A percentile compares a stretch with the other conserved stretches of the same genome.
These are phyloP conservation scores for Sarocladiaceae sp. DNA, from an alignment of 2,329 filamentous ascomycete species.

Conservation along the genomic window DNA sequence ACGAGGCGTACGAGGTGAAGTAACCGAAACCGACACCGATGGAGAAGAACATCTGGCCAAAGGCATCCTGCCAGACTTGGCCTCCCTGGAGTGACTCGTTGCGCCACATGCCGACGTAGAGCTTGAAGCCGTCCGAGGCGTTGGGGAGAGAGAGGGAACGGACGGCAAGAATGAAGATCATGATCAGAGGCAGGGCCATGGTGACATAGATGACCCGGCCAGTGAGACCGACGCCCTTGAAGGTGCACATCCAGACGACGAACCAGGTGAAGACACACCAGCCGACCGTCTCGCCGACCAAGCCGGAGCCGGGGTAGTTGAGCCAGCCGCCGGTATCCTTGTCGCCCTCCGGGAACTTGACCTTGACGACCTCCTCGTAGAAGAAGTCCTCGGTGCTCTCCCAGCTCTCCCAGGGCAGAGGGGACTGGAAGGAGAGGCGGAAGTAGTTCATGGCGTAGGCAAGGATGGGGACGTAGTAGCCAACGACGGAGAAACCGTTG, in stretches of 20 bases:
- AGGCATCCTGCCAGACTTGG: slow-evolving; percentile 44
- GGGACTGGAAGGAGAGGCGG: slow-evolving; percentile 42
- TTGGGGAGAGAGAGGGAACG: slow-evolving; percentile 44
- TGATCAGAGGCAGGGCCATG: slow-evolving; percentile 48
- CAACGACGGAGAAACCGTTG: slow-evolving; percentile 41
- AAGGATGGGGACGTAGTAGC: slow-evolving; percentile 49
- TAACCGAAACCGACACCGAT: slow-evolving; percentile 53
- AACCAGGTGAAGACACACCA: slow-evolving; percentile 52
- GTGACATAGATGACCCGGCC: slow-evolving; percentile 51
- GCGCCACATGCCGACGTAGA: slow-evolving; percentile 33
- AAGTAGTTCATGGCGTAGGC: slow-evolving; percentile 53
- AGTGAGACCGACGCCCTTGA: slow-evolving; percentile 47
- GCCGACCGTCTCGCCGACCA: slow-evolving; percentile 46
- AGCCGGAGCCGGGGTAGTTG: slow-evolving; percentile 31
- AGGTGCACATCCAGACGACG: slow-evolving; percentile 50
- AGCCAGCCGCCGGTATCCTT: background rate
- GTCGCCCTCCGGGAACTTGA: background rate
- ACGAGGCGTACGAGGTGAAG: slow-evolving; percentile 52
- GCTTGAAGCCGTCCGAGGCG: slow-evolving; percentile 39
- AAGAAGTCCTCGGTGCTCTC: slow-evolving; percentile 13
- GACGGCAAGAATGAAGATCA: slow-evolving; percentile 44
- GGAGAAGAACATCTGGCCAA: slow-evolving; percentile 35
- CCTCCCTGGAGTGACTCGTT: slow-evolving; percentile 30
- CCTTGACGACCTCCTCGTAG: background rate
- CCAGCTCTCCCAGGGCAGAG: slow-evolving; percentile 42